Conservation (phyloP, 2,329 filamentous ascomycete species). For the Mariannaea sp. region DNA sequence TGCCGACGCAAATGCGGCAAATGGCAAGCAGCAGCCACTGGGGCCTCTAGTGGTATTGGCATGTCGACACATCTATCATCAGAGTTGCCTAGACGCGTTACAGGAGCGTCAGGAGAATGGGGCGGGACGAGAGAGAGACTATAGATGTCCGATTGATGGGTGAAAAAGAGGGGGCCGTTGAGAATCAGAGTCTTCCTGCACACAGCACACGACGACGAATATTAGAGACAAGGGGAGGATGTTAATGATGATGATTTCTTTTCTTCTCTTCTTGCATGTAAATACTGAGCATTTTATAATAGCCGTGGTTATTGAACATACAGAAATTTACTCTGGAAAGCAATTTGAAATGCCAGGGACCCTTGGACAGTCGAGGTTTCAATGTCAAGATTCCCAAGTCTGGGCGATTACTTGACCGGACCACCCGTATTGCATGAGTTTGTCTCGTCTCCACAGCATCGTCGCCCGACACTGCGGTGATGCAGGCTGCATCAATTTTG, state of each 20-base stretch:
- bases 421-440: too few species aligned
- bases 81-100: slow-evolving; percentile 69
- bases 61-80: slow-evolving; percentile 73
- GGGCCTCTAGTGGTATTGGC: slow-evolving; percentile 70
- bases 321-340: background rate
- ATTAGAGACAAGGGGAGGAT: slow-evolving; percentile 26
- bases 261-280: slow-evolving; percentile 14
- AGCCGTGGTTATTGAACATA: background rate
- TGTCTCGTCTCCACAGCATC: too few species aligned
- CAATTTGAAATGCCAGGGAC: background rate
- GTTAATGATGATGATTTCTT: slow-evolving; percentile 37
- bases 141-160: slow-evolving; percentile 63
- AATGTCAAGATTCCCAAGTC: too few species aligned
- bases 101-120: slow-evolving; percentile 58
- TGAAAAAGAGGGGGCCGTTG: slow-evolving; percentile 42
- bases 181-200: slow-evolving; percentile 29
- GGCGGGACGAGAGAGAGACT: slow-evolving; percentile 55
- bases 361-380: background rate
- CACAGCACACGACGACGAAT: slow-evolving; percentile 32
- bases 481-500: too few species aligned
- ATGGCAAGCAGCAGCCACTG: slow-evolving; percentile 53
- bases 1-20: slow-evolving; percentile 23
- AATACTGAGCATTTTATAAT: background rate
- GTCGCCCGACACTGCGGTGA: too few species aligned
- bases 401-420: too few species aligned